Base-by-base conservation (phyloP, 495 filamentous ascomycete species). In the Penicillium lagena region DNA sequence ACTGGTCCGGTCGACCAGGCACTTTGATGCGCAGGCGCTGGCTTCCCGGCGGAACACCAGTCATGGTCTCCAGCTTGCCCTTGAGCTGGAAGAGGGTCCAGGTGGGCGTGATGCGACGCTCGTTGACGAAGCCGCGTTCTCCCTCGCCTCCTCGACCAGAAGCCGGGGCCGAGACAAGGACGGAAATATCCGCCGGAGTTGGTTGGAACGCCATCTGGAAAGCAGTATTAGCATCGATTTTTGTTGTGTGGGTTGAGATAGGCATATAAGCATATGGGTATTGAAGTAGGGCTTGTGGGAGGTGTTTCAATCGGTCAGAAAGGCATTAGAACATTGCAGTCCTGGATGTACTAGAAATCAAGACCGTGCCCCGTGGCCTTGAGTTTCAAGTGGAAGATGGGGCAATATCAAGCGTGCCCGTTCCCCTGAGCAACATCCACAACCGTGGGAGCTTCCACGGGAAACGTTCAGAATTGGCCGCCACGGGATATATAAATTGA, bases 1-100 rank as follows among this genome's bases (percentile, higher is more conserved):
- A 73, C 37, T 65, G 61, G 39, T 65, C 59, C 13, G 56, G 49
- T 28, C 49, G 54, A 7, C 67, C 68, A 9, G 64, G 67, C 2
- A 57, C 47, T 42, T 68, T 75, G 15, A 75, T 55, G 9, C 44
- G 55, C 40, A 98, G 75, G 40, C 74, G 78, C 64, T 97, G 94
- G 46, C 78, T 80, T 9, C 77, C 75, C 9, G 89, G 87, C 2
- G 93, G 89, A 12, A 98, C 80, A 41, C 93, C 93, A 2, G 93
- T 98, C 68, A 98, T 80, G 47, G 90, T 86, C 60, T 96, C 90
- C 35, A 98, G 80, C 67, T 95, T 95, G 15, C 72, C 65, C 66
- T 95, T 97, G 43, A 96, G 75, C 55, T 89, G 84, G 29, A 78
- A 64, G 54, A 98, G 85, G 46, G 83, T 86, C 93, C 94, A 98